Conservation (phyloP, 2,329 filamentous ascomycete species). For the Cladosporium halotolerans region DNA sequence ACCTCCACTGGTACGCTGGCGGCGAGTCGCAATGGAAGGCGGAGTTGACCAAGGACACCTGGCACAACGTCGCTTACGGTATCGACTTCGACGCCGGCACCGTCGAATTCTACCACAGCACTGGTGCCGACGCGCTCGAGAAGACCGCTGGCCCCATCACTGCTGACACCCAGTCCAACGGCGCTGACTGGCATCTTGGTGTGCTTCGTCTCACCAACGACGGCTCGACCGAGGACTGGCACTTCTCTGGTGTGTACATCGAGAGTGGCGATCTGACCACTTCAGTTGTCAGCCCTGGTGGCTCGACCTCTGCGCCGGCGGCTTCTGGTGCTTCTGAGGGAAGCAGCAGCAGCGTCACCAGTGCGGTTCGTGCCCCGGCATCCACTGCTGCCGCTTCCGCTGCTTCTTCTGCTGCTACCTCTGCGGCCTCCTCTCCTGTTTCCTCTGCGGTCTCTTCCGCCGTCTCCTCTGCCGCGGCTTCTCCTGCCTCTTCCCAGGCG, state of each 20-base stretch:
- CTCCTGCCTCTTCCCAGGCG: background rate
- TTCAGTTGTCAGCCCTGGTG: constrained; percentile 19
- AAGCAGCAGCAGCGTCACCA: background rate
- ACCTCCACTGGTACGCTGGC: constrained; percentile 59
- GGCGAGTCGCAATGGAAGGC: constrained; percentile 58
- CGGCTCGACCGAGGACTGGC: constrained; percentile 56
- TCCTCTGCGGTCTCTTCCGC: constrained; percentile 14
- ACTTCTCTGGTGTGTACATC: constrained; percentile 65
- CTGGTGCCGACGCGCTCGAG: constrained; percentile 51
- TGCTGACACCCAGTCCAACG: constrained; percentile 54
- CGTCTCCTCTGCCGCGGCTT: background rate
- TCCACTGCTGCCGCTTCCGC: constrained; percentile 11
- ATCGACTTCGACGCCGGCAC: constrained; percentile 60
- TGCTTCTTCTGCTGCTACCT: constrained; percentile 1
- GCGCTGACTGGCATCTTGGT: constrained; percentile 67
- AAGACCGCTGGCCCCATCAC: constrained; percentile 56
- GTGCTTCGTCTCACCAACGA: constrained; percentile 59
- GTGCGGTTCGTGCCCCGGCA: constrained; percentile 4
- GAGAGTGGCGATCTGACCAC: constrained; percentile 48
- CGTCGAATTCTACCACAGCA: constrained; percentile 66
- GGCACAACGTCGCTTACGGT: constrained; percentile 71
- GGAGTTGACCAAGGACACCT: constrained; percentile 55
- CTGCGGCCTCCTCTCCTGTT: constrained; percentile 19
- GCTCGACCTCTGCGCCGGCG: constrained; percentile 4
- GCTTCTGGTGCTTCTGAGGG: constrained; percentile 3